Base-by-base conservation (phyloP, 2,329 filamentous ascomycete genomes). In the Myriosclerotinia scirpicola region DNA sequence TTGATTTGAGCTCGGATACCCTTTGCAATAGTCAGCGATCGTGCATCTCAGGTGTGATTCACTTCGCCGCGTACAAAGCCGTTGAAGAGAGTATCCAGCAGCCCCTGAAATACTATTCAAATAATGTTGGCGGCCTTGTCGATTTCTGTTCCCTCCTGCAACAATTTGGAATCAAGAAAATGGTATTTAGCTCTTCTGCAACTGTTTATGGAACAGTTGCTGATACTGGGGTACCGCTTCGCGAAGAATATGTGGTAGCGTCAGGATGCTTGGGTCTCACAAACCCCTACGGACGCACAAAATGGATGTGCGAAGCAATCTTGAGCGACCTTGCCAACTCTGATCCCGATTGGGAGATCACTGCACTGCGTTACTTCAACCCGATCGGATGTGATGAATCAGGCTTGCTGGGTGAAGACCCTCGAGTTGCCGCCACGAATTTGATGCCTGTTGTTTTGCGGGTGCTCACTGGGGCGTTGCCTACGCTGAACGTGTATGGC, bases 251-350 rank as follows among this genome's bases (percentile, higher is more conserved):
- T 66, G 75, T 75, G 14, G 77, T 80, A 40, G 74, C 81, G 50
- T 79, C 82, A 15, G 84, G 84, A 15, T 83, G 80, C 42, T 79
- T 81, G 20, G 85, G 86, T 12, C 80, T 89, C 67, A 88, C 86
- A 17, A 87, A 85, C 71, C 87, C 87, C 1, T 90, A 90, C 72
- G 87, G 86, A 22, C 81, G 87, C 63, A 85, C 86, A 2, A 90
- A 90, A 75, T 89, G 85, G 80, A 87, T 90, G 77, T 86, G 85
- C 68, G 87, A 89, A 73, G 86, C 86, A 11, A 89, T 90, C 56
- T 78, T 90, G 17, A 84, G 84, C 17, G 87, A 90, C 73, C 77
- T 87, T 52, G 86, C 85, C 17, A 77, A 79, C 22, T 83, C 87
- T 3, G 85, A 89, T 74, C 81, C 85, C 7, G 80, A 82, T 34